phyloP scores from a whole-genome alignment of 306 rosid species.

The Cucumis melo region DNA sequence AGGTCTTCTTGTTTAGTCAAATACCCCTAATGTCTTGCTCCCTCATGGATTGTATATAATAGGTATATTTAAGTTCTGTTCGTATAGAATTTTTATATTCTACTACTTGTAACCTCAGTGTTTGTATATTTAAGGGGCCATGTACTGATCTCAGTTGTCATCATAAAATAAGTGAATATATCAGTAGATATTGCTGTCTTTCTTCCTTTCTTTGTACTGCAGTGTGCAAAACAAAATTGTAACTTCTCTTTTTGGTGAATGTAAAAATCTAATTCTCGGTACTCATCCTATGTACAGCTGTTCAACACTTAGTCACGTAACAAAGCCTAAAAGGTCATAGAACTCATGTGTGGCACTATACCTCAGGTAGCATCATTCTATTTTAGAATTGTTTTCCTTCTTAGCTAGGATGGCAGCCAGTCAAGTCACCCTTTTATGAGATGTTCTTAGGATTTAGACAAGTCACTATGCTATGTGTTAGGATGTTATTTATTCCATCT shows the following conservation, averaged over 20 bases:
- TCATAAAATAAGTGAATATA: background rate
- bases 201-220: background rate
- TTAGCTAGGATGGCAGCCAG: background rate
- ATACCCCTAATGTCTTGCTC: background rate
- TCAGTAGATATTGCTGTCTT: background rate
- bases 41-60: background rate
- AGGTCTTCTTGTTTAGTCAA: background rate
- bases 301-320: background rate
- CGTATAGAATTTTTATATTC: background rate
- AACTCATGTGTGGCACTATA: background rate
- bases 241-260: background rate
- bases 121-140: background rate
- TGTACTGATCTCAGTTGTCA: background rate
- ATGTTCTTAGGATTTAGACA: background rate
- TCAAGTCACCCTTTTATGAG: background rate
- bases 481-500: background rate
- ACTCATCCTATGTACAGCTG: background rate
- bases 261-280: background rate
- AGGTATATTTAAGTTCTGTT: background rate
- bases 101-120: background rate
- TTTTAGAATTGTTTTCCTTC: background rate
- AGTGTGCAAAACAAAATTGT: background rate
- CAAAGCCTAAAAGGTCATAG: background rate
- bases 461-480: background rate
- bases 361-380: background rate